phyloP scores from a whole-genome alignment of 75 land plant species.

The Sequoia sempervirens region DNA sequence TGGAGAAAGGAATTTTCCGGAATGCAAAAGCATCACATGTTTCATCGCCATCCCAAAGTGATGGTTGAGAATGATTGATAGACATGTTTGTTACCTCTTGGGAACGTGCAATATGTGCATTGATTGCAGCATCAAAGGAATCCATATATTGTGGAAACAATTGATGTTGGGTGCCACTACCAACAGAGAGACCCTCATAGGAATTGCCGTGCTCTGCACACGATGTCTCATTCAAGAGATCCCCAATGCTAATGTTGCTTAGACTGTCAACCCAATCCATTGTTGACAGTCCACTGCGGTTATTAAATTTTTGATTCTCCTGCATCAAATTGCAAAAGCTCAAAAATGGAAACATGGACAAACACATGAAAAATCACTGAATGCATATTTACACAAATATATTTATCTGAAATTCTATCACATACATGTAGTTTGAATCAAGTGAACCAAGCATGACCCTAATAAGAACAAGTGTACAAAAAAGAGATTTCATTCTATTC shows the following conservation, averaged over 20 bases:
- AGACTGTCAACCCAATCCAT: slow-evolving; percentile 80
- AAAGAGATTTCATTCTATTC: slow-evolving; percentile 5
- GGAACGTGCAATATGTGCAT: slow-evolving; percentile 50
- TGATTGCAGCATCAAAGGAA: slow-evolving; percentile 86
- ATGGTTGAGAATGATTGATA: slow-evolving; percentile 24
- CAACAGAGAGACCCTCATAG: slow-evolving; percentile 11
- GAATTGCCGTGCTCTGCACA: slow-evolving; percentile 22
- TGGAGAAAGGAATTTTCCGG: slow-evolving; percentile 19
- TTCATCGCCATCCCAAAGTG: slow-evolving; percentile 79
- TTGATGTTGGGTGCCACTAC: slow-evolving; percentile 24
- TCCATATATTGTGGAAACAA: slow-evolving; percentile 46
- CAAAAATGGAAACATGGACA: neutral
- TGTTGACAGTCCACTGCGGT: slow-evolving; percentile 24
- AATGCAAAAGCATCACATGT: slow-evolving; percentile 88
- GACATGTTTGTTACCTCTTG: slow-evolving; percentile 20
- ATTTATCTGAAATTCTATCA: neutral
- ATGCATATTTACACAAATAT: neutral
- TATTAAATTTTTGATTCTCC: slow-evolving; percentile 17
- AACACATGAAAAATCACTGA: neutral
- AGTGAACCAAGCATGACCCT: neutral
- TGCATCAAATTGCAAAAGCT: neutral
- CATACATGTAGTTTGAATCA: neutral
- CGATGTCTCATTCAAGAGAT: slow-evolving; percentile 51
- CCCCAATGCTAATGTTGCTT: slow-evolving; percentile 68
- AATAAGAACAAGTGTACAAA: neutral